Conservation (phyloP, 345 rosid species). For the Carallia brachiata region DNA sequence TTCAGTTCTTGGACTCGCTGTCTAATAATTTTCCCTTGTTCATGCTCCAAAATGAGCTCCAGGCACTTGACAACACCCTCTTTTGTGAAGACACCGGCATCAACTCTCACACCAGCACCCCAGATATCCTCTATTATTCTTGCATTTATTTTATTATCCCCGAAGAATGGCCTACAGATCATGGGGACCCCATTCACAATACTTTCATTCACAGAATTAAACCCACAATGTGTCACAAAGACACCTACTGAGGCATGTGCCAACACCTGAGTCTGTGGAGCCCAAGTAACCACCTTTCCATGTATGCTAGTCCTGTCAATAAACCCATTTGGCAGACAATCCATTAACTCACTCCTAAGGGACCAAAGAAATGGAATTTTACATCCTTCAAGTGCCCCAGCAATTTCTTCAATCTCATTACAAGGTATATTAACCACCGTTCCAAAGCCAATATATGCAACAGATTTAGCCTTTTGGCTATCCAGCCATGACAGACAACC, state of each 20-base stretch:
- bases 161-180: constrained; percentile 21
- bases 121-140: constrained; percentile 11
- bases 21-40: constrained; percentile 6
- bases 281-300: constrained; percentile 54
- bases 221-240: constrained; percentile 15
- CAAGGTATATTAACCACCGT: constrained; percentile 33
- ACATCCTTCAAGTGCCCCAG: constrained; percentile 44
- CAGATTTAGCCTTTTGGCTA: constrained; percentile 32
- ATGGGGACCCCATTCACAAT: constrained; percentile 16
- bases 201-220: constrained; percentile 19
- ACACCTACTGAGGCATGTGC: constrained; percentile 36
- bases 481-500: constrained; percentile 60
- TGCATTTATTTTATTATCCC: constrained; percentile 4
- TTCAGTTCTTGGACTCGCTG: neutral
- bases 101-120: constrained; percentile 19
- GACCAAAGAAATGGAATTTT: constrained; percentile 55
- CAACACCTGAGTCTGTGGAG: constrained; percentile 51
- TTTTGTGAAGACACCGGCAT: constrained; percentile 18
- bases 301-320: constrained; percentile 16
- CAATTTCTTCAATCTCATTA: constrained; percentile 45
- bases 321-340: constrained; percentile 15
- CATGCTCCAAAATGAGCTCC: constrained; percentile 1
- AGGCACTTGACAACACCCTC: constrained; percentile 4
- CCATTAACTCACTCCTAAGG: constrained; percentile 16
- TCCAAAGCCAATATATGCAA: constrained; percentile 62